Evolutionary conservation across 257 asterid species (phyloP), one percentile per base, ranked within the genome.

Genomic region (Plantago ovata): DNA sequence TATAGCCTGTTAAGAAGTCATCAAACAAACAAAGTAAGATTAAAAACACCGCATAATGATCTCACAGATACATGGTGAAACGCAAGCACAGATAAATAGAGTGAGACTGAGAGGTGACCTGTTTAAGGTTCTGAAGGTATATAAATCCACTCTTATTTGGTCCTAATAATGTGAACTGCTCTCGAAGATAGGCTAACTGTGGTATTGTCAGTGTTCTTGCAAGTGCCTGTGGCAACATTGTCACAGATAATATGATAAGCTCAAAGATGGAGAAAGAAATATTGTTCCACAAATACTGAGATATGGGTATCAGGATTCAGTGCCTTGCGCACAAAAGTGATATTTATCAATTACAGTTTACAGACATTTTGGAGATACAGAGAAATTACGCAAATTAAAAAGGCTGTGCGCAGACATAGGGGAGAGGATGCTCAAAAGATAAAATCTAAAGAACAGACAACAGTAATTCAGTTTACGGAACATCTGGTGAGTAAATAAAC

Each of bases 141-240:
- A 89, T 71, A 59, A 77, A 74, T 60, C 96, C 99, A 52, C 85
- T 89, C 82, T 77, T 86, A 74, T 76, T 86, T 50, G 97, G 97
- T 55, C 95, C 95, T 23, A 93, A 65, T 55, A 89, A 59, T 6
- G 87, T 74, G 70, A 86, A 93, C 75, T 93, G 99, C 59, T 86
- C 99, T 49, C 91, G 80, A 48, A 93, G 93, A 75, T 89, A 93
- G 66, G 90, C 82, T 65, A 89, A 66, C 63, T 93, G 97, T 7
- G 87, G 78, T 48, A 84, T 65, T 3, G 94, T 77, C 81, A 93
- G 76, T 10, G 95, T 89, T 75, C 78, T 86, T 47, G 96, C 96
- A 42, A 93, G 86, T 62, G 97, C 98, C 98, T 93, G 81, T 55
- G 13, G 16, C 56, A 50, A 50, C 14, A 16, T 1, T 10, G 23